Conservation (phyloP, 345 rosid genomes). For the Lenwebbia sp. region DNA sequence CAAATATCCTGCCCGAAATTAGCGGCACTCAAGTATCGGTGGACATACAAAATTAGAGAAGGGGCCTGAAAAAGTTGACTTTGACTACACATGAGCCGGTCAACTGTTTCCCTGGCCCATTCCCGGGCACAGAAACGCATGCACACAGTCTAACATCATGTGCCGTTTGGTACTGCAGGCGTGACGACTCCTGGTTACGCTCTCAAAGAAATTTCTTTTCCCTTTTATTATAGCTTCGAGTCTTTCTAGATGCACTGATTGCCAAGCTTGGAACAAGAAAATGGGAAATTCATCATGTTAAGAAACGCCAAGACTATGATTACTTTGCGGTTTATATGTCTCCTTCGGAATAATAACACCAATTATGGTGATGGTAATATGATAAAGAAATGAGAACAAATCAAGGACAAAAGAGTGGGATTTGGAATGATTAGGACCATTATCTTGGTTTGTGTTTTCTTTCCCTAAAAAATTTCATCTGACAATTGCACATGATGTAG, state of each 20-base stretch:
- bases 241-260: constrained; percentile 14
- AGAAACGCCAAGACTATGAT: constrained; percentile 32
- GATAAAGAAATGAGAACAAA: constrained; percentile 29
- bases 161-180: constrained; percentile 31
- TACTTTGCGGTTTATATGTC: constrained; percentile 55
- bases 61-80: constrained; percentile 9
- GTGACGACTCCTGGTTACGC: constrained; percentile 34
- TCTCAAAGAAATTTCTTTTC: constrained; percentile 11
- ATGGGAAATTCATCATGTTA: constrained; percentile 2
- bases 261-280: constrained; percentile 4
- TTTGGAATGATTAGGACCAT: constrained; percentile 7
- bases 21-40: neutral
- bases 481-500: neutral
- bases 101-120: constrained; percentile 13
- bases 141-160: constrained; percentile 28
- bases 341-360: constrained; percentile 38
- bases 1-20: neutral
- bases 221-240: constrained; percentile 15
- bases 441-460: neutral
- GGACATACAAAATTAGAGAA: neutral
- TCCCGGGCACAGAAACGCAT: constrained; percentile 23
- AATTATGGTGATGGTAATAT: constrained; percentile 40
- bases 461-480: neutral
- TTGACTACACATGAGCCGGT: constrained; percentile 20
- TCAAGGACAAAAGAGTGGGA: constrained; percentile 21